These are phyloP conservation scores for Lipomyces oligophaga DNA, from an alignment of 805 yeast species.

Conservation along the genomic window DNA sequence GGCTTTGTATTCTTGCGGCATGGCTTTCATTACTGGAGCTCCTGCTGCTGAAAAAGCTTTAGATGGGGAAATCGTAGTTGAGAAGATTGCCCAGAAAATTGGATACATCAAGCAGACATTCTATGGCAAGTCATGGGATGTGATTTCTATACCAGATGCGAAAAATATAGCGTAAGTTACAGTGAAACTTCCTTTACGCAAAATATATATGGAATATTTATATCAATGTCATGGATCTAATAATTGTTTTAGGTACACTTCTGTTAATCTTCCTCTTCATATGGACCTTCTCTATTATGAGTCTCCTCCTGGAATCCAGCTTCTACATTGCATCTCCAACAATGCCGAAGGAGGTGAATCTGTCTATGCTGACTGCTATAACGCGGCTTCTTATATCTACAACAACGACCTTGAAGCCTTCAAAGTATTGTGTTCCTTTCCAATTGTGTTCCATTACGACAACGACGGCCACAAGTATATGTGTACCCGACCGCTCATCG, in stretches of 20 bases:
- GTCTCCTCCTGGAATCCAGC: conserved; percentile 75
- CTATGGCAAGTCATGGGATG: conserved; percentile 70
- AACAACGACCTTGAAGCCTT: conserved; percentile 60
- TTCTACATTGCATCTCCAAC: conserved; percentile 52
- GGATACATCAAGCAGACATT: conserved; percentile 70
- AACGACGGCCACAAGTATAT: conserved; percentile 60
- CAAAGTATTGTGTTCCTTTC: conserved; percentile 56
- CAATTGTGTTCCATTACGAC: conserved; percentile 65
- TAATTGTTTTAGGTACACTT: conserved; percentile 43
- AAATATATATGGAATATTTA: not conserved
- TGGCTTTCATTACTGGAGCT: conserved; percentile 51
- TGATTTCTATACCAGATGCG: conserved; percentile 50
- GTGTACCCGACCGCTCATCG: conserved; percentile 59
- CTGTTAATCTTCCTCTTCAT: conserved; percentile 62
- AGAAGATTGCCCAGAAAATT: conserved; percentile 49
- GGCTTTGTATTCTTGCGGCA: conserved; percentile 53
- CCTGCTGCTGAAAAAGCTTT: conserved; percentile 43
- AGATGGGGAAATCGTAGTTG: conserved; percentile 38
- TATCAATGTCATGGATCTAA: not conserved
- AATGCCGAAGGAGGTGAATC: conserved; percentile 62
- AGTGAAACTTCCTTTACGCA: not conserved
- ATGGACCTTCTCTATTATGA: conserved; percentile 76
- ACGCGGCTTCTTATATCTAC: conserved; percentile 56
- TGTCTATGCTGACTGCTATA: conserved; percentile 64
- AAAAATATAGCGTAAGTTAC: conserved; percentile 53